phyloP scores from a whole-genome alignment of 2,329 filamentous ascomycete genomes.

The Shiraia bambusicola region DNA sequence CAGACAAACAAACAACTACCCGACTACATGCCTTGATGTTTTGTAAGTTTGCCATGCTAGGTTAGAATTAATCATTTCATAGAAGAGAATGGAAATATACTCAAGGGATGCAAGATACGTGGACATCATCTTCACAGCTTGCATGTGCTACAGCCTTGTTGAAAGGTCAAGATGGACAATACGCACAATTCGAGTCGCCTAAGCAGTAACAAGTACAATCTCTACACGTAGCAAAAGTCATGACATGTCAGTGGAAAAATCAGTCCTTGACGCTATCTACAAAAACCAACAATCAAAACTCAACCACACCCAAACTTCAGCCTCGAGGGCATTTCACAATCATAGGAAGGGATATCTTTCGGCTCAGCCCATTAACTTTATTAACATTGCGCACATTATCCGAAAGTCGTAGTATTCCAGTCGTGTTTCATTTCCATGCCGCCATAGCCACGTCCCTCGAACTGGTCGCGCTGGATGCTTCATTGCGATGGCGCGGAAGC shows the following conservation, averaged over 20 bases:
- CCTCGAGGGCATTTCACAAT: conserved; percentile 23
- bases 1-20: too few species aligned
- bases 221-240: too few species aligned
- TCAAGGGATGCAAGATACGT: too few species aligned
- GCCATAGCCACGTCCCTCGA: conserved; percentile 29
- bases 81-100: conserved; percentile 2
- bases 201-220: conserved; percentile 15
- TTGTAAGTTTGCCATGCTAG: too few species aligned
- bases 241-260: not conserved
- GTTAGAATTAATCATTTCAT: too few species aligned
- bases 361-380: conserved; percentile 21
- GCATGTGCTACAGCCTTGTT: too few species aligned
- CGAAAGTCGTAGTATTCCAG: conserved; percentile 24
- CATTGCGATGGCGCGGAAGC: conserved; percentile 1
- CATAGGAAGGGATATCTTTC: conserved; percentile 28
- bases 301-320: conserved; percentile 14
- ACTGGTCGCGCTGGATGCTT: conserved; percentile 7
- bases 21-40: too few species aligned
- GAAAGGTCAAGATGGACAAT: too few species aligned
- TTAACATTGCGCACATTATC: conserved; percentile 19
- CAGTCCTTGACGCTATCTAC: conserved; percentile 2
- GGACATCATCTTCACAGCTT: too few species aligned
- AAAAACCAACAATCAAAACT: conserved; percentile 14
- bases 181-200: too few species aligned
- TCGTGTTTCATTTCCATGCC: conserved; percentile 29